A percentile compares a stretch with the other conserved stretches of the same genome.
phyloP scores from a whole-genome alignment of 164 flowering plant genomes.

The Aristolochia californica region DNA sequence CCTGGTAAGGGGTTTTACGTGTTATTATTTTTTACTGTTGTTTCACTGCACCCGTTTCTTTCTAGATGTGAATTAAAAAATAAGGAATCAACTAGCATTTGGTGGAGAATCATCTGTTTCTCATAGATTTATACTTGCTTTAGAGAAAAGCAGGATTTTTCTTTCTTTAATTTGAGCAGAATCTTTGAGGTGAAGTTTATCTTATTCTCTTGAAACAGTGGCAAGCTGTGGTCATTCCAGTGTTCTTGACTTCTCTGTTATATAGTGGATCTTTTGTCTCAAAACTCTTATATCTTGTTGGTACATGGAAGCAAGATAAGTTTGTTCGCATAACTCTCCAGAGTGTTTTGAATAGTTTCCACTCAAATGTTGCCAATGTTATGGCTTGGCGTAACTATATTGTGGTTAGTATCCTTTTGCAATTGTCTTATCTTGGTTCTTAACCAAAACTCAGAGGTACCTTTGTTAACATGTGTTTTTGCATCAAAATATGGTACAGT shows the following conservation, averaged over 20 bases:
- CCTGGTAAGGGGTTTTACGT: constrained; percentile 27
- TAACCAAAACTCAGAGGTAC: no score
- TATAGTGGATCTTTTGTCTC: constrained; percentile 62
- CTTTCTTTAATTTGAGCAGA: background rate
- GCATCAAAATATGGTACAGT: no score
- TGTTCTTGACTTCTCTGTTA: constrained; percentile 66
- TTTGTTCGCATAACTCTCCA: constrained; percentile 9
- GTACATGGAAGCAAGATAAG: constrained; percentile 30
- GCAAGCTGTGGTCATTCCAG: constrained; percentile 72
- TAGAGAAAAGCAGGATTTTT: background rate
- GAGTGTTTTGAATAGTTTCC: constrained; percentile 11
- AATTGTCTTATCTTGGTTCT: no score
- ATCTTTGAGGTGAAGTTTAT: constrained; percentile 28
- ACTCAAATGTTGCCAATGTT: constrained; percentile 36
- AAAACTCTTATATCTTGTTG: constrained; percentile 27
- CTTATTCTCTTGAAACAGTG: constrained; percentile 79
- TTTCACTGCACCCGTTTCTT: no score
- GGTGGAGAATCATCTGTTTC: no score
- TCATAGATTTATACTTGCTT: no score
- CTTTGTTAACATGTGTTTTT: background rate
- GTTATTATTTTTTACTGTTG: background rate
- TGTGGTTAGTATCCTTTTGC: constrained; percentile 46
- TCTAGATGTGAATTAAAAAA: no score
- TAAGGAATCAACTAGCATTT: no score
- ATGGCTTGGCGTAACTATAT: constrained; percentile 72